Evolutionary conservation across 129 eudicot genomes (phyloP).

Genomic region (Pseudognaphalium luteoalbum): DNA sequence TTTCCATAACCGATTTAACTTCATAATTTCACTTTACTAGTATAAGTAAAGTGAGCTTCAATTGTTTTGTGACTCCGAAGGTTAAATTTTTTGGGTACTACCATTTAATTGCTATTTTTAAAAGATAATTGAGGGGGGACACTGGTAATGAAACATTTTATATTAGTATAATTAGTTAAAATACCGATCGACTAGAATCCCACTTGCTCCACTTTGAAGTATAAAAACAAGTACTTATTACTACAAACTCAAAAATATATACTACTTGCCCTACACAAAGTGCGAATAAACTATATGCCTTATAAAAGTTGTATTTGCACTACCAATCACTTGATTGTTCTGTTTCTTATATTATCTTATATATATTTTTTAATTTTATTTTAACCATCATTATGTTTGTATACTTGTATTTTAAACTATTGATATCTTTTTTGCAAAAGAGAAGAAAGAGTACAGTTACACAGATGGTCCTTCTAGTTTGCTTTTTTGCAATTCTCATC

Average conservation of each 20-base stretch:
- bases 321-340: conserved; percentile 24
- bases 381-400: conserved; percentile 7
- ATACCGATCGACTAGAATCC: conserved; percentile 12
- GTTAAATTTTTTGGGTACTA: no score
- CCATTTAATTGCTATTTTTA: no score
- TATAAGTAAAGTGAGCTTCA: no score
- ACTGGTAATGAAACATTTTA: no score
- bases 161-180: background rate
- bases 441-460: background rate
- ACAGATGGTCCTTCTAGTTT: no score
- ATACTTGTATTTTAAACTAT: conserved; percentile 10
- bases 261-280: conserved; percentile 30
- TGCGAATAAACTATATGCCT: conserved; percentile 36
- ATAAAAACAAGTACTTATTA: conserved; percentile 16
- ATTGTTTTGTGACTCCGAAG: no score
- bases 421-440: background rate
- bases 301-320: conserved; percentile 32
- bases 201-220: conserved; percentile 22
- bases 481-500: no score
- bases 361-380: background rate
- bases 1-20: no score
- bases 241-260: conserved; percentile 20
- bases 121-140: no score
- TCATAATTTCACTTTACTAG: no score
- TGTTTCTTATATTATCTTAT: conserved; percentile 11